Conservation (phyloP, 768 basidiomycete species). For the Ramaria sp. region DNA sequence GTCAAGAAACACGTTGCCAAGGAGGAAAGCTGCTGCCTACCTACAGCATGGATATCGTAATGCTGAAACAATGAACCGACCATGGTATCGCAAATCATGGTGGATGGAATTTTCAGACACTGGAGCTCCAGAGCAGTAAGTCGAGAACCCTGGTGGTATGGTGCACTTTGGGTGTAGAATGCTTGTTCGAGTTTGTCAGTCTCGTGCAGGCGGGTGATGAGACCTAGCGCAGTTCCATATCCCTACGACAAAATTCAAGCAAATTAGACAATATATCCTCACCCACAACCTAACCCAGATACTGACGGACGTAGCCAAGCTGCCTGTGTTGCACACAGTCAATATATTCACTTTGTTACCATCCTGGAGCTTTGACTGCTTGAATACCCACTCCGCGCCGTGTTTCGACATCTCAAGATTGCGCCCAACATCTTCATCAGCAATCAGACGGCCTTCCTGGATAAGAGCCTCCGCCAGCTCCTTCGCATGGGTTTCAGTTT, state of each 20-base stretch:
- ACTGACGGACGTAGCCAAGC: slow-evolving; percentile 82
- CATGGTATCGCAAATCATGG: slow-evolving; percentile 98
- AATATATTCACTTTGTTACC: slow-evolving; percentile 58
- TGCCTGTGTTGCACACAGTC: slow-evolving; percentile 97
- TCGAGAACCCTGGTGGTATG: slow-evolving; percentile 88
- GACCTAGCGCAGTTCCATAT: slow-evolving; percentile 89
- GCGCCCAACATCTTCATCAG: slow-evolving; percentile 77
- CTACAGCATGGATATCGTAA: slow-evolving; percentile 70
- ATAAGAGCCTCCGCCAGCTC: slow-evolving; percentile 46
- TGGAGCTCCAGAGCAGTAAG: slow-evolving; percentile 86
- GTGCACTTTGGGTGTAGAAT: slow-evolving; percentile 89
- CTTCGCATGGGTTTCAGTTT: slow-evolving; percentile 26
- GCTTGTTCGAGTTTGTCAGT: slow-evolving; percentile 66
- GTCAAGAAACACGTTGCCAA: too few species aligned
- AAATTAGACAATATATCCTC: neutral
- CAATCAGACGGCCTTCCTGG: slow-evolving; percentile 61
- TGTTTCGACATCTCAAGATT: slow-evolving; percentile 77
- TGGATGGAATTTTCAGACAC: slow-evolving; percentile 71
- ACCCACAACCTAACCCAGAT: neutral
- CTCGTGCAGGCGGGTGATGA: slow-evolving; percentile 86
- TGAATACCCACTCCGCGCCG: slow-evolving; percentile 79
- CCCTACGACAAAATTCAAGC: slow-evolving; percentile 41
- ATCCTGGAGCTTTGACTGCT: slow-evolving; percentile 32
- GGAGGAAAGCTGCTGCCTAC: slow-evolving; percentile 27
- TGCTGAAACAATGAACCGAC: slow-evolving; percentile 92